These are phyloP conservation scores for Begonia masoniana DNA, from an alignment of 306 rosid genomes.

Conservation along the genomic window DNA sequence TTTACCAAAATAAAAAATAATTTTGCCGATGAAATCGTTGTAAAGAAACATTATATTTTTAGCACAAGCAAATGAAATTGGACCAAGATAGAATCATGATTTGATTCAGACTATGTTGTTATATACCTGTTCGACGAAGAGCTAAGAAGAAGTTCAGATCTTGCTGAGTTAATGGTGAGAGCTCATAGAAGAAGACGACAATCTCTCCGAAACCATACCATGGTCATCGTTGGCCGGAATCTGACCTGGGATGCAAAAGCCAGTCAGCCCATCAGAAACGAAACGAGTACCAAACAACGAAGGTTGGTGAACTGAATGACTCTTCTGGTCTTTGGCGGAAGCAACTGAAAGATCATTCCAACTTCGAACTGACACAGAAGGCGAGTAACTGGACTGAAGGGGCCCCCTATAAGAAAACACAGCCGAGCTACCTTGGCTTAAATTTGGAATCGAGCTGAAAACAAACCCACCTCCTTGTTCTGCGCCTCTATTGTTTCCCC, in stretches of 20 bases:
- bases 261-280: constrained; percentile 23
- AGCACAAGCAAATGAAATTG: too few species aligned
- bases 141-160: background rate
- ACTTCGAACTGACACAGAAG: constrained; percentile 18
- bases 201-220: constrained; percentile 30
- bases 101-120: too few species aligned
- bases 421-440: constrained; percentile 18
- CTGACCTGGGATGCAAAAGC: constrained; percentile 40
- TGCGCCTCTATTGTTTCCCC: constrained; percentile 29
- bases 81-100: too few species aligned
- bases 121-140: background rate
- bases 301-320: constrained; percentile 25
- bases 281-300: constrained; percentile 45
- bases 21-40: too few species aligned
- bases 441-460: constrained; percentile 19
- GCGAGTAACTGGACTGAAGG: constrained; percentile 60
- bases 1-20: too few species aligned
- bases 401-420: constrained; percentile 41
- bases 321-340: constrained; percentile 20
- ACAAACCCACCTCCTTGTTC: constrained; percentile 25
- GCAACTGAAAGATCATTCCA: constrained; percentile 33
- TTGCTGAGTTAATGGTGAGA: constrained; percentile 36
- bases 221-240: constrained; percentile 19
- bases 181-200: constrained; percentile 39
- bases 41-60: too few species aligned